Base-by-base conservation (phyloP, 2,329 filamentous ascomycete genomes). In the Penicillium crustosum region DNA sequence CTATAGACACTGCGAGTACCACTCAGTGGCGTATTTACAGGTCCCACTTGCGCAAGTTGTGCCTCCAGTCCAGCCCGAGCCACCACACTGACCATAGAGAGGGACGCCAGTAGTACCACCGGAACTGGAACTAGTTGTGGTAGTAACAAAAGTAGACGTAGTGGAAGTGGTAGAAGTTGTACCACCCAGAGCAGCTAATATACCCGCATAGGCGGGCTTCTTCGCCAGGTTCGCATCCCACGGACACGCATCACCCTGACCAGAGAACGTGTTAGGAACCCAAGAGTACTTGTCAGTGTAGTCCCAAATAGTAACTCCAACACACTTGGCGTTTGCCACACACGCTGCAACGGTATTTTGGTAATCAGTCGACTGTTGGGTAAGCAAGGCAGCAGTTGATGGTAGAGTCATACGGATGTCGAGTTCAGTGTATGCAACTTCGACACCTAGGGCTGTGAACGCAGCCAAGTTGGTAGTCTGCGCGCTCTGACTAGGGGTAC, bases 401-500 rank as follows among this genome's bases (percentile, higher is more conserved):
- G 71, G 71, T 9, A 71, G 59, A 15, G 67, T 64, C 58, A 84
- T 75, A 29, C 82, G 80, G 58, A 78, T 79, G 62, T 84, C 82
- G 7, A 84, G 73, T n/a, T 72, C 72, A 1, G 69, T 66, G 6
- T 84, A 76, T 1, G 78, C 74, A 3, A 70, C 66, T 1, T 75
- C 69, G 6, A 86, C 71, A 0, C 73, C 62, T 9, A 81, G 75
- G 3, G 69, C 62, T 4, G 67, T 66, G 57, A 78, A 74, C 0
- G 71, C 68, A 25, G 70, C 64, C 63, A 81, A 75, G 23, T 75
- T 73, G 6, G 68, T 70, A 19, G 70, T 64, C 42, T 79, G 73
- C 12, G 74, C 71, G 10, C 72, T 71, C 57, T 73, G 69, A 49
- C 69, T 69, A 0, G 80, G 79, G 0, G 77, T 75, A 5, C 68